These are phyloP conservation scores for Cylindrodendrum hubeiense DNA, from an alignment of 2,329 filamentous ascomycete species.

Conservation along the genomic window DNA sequence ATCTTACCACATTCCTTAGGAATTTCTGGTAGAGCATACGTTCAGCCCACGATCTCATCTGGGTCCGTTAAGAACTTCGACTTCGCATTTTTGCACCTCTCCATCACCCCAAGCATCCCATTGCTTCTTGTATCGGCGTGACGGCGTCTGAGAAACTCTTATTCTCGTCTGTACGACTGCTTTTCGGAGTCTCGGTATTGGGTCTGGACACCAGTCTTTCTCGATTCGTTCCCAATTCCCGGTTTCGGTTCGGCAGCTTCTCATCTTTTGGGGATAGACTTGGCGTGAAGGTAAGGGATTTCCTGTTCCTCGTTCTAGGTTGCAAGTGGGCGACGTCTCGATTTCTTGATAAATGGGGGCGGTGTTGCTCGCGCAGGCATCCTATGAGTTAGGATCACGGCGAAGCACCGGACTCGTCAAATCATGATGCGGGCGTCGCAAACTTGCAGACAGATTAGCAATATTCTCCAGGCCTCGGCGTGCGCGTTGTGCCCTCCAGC, in stretches of 20 bases:
- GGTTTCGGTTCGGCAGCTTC: slow-evolving; percentile 45
- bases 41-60: slow-evolving; percentile 44
- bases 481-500: neutral
- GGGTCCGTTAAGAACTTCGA: slow-evolving; percentile 43
- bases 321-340: too few species aligned
- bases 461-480: neutral
- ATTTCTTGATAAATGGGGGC: neutral
- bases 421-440: neutral
- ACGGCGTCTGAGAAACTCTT: slow-evolving; percentile 54
- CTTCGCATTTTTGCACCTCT: slow-evolving; percentile 43
- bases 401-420: neutral
- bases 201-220: slow-evolving; percentile 52
- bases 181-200: slow-evolving; percentile 53
- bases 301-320: neutral
- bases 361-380: neutral
- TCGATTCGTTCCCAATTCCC: slow-evolving; percentile 50
- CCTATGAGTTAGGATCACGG: neutral
- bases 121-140: slow-evolving; percentile 53
- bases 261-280: slow-evolving; percentile 44
- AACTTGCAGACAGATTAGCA: neutral
- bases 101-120: slow-evolving; percentile 46
- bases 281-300: slow-evolving; percentile 42
- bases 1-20: slow-evolving; percentile 56
- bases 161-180: slow-evolving; percentile 52
- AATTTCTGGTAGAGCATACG: slow-evolving; percentile 54